These are phyloP conservation scores for Hymenoscyphus salicellus DNA, from an alignment of 2,329 filamentous ascomycete species.

Conservation along the genomic window DNA sequence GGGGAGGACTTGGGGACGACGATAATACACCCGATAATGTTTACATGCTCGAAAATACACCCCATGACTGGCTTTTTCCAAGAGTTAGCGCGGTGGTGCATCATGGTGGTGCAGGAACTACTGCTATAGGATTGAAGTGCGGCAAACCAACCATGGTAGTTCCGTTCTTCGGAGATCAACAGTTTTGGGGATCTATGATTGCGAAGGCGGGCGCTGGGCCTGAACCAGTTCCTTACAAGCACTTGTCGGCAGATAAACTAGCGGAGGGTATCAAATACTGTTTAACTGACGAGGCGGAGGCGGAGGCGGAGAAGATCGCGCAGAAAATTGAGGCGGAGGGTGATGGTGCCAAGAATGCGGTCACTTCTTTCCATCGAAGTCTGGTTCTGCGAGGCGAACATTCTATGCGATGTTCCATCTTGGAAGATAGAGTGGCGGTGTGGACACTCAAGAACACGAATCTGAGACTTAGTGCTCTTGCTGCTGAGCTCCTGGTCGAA, in stretches of 20 bases:
- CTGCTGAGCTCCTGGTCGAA: constrained; percentile 62
- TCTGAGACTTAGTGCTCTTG: constrained; percentile 59
- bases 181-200: constrained; percentile 74
- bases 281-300: constrained; percentile 57
- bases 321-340: constrained; percentile 58
- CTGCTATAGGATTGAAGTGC: constrained; percentile 69
- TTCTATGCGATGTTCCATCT: constrained; percentile 63
- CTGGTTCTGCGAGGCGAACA: constrained; percentile 50
- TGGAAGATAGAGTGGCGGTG: constrained; percentile 60
- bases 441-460: constrained; percentile 64
- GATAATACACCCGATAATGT: constrained; percentile 59
- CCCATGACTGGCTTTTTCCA: constrained; percentile 76
- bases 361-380: constrained; percentile 62
- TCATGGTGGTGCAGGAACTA: constrained; percentile 76
- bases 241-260: constrained; percentile 59
- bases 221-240: constrained; percentile 65
- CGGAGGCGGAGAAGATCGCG: constrained; percentile 58
- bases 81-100: constrained; percentile 65
- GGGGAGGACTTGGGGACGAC: constrained; percentile 66
- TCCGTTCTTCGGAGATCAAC: constrained; percentile 76
- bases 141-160: constrained; percentile 73
- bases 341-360: constrained; percentile 68
- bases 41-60: constrained; percentile 70
- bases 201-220: constrained; percentile 62
- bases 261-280: constrained; percentile 69